These are phyloP conservation scores for Wickerhamomyces subpelliculosus DNA, from an alignment of 805 yeast genomes.

Conservation along the genomic window DNA sequence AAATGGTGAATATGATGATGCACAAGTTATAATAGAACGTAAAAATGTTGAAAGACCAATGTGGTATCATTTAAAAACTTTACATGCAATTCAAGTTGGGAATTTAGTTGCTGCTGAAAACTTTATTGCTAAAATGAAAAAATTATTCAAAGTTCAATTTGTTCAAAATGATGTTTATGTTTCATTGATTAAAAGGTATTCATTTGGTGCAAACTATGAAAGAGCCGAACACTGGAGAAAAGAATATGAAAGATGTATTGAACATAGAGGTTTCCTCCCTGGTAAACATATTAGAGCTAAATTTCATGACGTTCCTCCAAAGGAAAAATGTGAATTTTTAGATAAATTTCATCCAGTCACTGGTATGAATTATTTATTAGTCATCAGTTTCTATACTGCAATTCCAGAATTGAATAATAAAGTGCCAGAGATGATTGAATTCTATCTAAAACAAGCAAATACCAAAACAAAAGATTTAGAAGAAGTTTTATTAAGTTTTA, in stretches of 20 bases:
- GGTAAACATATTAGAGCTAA: background rate
- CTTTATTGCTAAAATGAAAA: background rate
- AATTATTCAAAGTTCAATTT: background rate
- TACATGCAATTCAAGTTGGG: background rate
- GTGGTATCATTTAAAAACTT: background rate
- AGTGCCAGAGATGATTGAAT: slow-evolving; percentile 17
- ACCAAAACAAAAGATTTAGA: slow-evolving; percentile 11
- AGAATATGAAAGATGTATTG: background rate
- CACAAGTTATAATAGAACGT: background rate
- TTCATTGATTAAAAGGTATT: background rate
- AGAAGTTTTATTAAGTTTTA: slow-evolving; percentile 17
- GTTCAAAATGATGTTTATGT: background rate
- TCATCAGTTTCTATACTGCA: background rate
- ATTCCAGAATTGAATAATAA: background rate
- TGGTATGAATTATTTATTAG: background rate
- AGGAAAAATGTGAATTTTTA: background rate
- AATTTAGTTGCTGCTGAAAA: background rate
- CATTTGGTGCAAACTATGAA: background rate
- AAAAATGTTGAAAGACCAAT: background rate
- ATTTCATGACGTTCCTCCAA: background rate
- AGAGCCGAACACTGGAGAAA: background rate
- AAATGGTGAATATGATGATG: background rate
- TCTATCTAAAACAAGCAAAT: slow-evolving; percentile 16
- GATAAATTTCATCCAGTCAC: background rate
- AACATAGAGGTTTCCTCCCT: background rate